These are phyloP conservation scores for Neonectria coccinea DNA, from an alignment of 2,329 filamentous ascomycete species.

Conservation along the genomic window DNA sequence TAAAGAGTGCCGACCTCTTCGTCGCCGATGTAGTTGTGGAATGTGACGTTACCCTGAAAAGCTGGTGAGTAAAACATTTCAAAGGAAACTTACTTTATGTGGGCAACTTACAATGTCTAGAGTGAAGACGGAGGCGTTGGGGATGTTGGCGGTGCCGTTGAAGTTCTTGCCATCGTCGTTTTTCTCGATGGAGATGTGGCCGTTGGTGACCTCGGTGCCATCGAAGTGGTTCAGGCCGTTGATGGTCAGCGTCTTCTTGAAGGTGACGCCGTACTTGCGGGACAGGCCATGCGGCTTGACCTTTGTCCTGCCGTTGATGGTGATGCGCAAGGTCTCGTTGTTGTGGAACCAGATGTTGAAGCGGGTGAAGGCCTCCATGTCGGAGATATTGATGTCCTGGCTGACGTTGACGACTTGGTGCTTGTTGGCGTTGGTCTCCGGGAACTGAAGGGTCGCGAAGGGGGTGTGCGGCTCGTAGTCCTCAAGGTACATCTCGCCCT, in stretches of 20 bases:
- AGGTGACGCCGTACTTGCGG: constrained; percentile 62
- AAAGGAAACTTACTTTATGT: not conserved
- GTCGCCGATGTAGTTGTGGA: constrained; percentile 67
- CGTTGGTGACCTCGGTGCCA: constrained; percentile 64
- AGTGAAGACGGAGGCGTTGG: constrained; percentile 73
- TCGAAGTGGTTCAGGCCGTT: constrained; percentile 66
- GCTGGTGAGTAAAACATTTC: constrained; percentile 19
- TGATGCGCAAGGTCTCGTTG: constrained; percentile 63
- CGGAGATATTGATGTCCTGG: constrained; percentile 60
- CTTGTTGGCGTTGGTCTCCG: constrained; percentile 61
- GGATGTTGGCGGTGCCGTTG: constrained; percentile 68
- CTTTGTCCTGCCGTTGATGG: constrained; percentile 64
- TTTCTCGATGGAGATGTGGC: constrained; percentile 57
- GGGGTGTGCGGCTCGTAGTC: constrained; percentile 59
- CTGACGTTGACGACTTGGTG: constrained; percentile 64
- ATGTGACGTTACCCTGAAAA: constrained; percentile 70
- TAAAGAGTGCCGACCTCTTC: constrained; percentile 65
- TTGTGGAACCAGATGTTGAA: constrained; percentile 68
- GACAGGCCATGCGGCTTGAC: constrained; percentile 63
- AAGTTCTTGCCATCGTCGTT: constrained; percentile 68
- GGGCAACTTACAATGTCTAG: constrained; percentile 68
- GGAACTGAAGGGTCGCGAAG: constrained; percentile 65
- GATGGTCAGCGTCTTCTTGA: constrained; percentile 66
- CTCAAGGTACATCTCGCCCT: constrained; percentile 66
- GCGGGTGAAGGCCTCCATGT: constrained; percentile 61